Base-by-base conservation (phyloP, 176 grass and related monocot genomes). In the Juncus inflexus region DNA sequence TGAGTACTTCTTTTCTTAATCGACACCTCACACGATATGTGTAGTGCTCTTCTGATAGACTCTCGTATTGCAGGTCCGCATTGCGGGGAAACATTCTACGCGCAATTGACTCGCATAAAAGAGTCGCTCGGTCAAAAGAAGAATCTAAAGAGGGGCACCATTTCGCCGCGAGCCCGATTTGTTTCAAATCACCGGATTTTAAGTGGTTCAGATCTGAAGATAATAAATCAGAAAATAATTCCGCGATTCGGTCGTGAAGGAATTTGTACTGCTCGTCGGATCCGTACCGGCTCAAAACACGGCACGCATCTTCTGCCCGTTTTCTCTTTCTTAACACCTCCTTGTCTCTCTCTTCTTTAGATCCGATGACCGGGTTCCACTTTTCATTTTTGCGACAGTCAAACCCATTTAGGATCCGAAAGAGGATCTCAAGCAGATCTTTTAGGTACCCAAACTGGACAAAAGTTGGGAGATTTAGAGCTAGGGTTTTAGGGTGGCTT, bases 131-230 rank as follows among this genome's bases (percentile, higher is more conserved):
- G 64, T 96, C 91, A n/a, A 85, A 96, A 1, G 83, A 95, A 14
- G 83, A 82, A 76, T 87, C 86, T 6, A 87, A 74, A 58, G 86
- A 87, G 14, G 90, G 90, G 55, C 83, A 95, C 90, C 90, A 95
- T 35, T 95, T 95, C 3, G 90, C 81, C 0, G 90, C 80, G 37
- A 95, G 83, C 42, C 83, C 86, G 49, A 87, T 50, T n/a, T 80
- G 50, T 8, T 62, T 51, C 14, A 58, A 0, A 4, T 83, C 11
- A 13, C 83, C 86, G 11, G 42, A 81, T 37, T 74, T 61, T 14
- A 85, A 82, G 75, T 78, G 80, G 37, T 68, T 51, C 79, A 87
- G 77, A 74, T 95, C 90, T 12, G 80, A 77, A 2, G 51, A 63
- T 5, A 95, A 82, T 28, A 95, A 80, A 0, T 61, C 40, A 2